These are phyloP conservation scores for Debaryomyces coudertii DNA, from an alignment of 1,139 yeast genomes.

Conservation along the genomic window DNA sequence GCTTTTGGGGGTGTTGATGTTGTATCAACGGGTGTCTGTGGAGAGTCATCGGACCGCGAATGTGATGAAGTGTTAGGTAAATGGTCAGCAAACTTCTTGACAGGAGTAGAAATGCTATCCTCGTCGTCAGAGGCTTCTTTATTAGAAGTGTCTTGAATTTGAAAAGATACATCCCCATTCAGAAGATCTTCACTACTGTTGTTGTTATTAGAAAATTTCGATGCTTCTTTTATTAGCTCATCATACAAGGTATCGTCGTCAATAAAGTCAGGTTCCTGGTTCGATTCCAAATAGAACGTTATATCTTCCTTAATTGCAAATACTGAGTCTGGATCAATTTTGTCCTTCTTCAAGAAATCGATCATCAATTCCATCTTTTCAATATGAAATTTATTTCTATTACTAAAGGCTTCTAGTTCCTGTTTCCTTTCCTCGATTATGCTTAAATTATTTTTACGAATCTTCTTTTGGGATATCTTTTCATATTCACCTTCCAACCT, in stretches of 20 bases:
- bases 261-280: slow-evolving; percentile 43
- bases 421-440: slow-evolving; percentile 48
- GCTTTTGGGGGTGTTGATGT: slow-evolving; percentile 18
- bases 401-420: slow-evolving; percentile 41
- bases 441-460: slow-evolving; percentile 42
- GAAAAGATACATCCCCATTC: slow-evolving; percentile 5
- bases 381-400: slow-evolving; percentile 42
- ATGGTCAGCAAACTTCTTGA: slow-evolving; percentile 1
- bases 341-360: slow-evolving; percentile 33
- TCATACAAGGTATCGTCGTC: slow-evolving; percentile 48
- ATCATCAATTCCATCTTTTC: slow-evolving; percentile 41
- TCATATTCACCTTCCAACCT: slow-evolving; percentile 41
- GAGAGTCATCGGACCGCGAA: not conserved
- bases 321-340: slow-evolving; percentile 38
- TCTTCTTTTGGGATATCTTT: slow-evolving; percentile 43
- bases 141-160: slow-evolving; percentile 1
- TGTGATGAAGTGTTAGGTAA: slow-evolving; percentile 3
- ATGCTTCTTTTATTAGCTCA: slow-evolving; percentile 40
- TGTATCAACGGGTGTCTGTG: not conserved
- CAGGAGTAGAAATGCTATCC: slow-evolving; percentile 5
- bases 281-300: slow-evolving; percentile 40
- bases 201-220: slow-evolving; percentile 13
- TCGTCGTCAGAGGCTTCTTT: not conserved
- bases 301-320: slow-evolving; percentile 46
- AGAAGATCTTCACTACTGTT: slow-evolving; percentile 8